A percentile compares a stretch with the other conserved stretches of the same genome.
phyloP scores from a whole-genome alignment of 2,329 filamentous ascomycete species.

The Ramularia endophylla region DNA sequence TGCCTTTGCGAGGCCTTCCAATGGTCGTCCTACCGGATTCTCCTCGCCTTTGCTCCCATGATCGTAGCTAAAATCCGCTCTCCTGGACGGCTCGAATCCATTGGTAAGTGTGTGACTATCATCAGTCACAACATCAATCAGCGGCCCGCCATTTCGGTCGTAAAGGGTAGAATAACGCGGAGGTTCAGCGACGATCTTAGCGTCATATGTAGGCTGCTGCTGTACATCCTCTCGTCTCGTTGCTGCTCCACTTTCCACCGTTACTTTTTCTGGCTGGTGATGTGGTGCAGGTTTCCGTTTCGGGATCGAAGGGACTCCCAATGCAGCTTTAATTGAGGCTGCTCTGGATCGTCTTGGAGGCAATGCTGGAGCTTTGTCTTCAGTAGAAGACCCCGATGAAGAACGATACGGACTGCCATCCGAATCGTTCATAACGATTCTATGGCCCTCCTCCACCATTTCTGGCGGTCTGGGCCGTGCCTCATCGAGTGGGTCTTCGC shows the following conservation, averaged over 20 bases:
- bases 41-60: neutral
- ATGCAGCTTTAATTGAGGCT: slow-evolving; percentile 15
- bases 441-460: slow-evolving; percentile 30
- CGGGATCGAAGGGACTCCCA: slow-evolving; percentile 15
- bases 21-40: too few species aligned
- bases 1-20: neutral
- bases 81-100: slow-evolving; percentile 32
- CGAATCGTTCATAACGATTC: slow-evolving; percentile 40
- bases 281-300: slow-evolving; percentile 40
- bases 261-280: slow-evolving; percentile 24
- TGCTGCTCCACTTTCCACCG: too few species aligned
- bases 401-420: slow-evolving; percentile 23
- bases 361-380: slow-evolving; percentile 29
- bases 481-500: slow-evolving; percentile 44
- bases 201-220: slow-evolving; percentile 8
- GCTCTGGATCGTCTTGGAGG: slow-evolving; percentile 28
- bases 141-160: slow-evolving; percentile 29
- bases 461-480: slow-evolving; percentile 7
- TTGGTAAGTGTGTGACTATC: slow-evolving; percentile 35
- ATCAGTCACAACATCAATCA: slow-evolving; percentile 33
- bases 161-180: slow-evolving; percentile 42
- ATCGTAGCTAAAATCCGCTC: slow-evolving; percentile 16
- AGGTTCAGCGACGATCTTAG: slow-evolving; percentile 34
- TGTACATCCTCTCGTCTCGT: too few species aligned
- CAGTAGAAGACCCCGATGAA: slow-evolving; percentile 6